These are phyloP conservation scores for Gamsiella multidivaricata DNA, from an alignment of 192 early-diverging fungal genomes.

Conservation along the genomic window DNA sequence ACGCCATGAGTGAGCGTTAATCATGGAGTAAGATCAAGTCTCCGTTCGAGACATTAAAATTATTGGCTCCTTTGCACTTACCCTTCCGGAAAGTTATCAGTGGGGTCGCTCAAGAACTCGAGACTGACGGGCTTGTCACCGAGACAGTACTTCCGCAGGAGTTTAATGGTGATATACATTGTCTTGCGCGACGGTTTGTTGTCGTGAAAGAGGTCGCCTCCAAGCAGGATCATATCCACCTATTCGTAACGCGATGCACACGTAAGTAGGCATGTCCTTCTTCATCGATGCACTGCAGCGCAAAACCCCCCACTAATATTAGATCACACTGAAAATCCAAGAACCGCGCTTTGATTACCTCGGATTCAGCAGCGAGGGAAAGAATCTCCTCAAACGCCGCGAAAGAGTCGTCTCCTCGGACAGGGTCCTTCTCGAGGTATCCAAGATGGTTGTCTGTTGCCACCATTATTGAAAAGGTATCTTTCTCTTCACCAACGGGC, in stretches of 20 bases:
- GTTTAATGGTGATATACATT: conserved; percentile 73
- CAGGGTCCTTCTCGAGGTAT: conserved; percentile 89
- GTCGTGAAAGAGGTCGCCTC: conserved; percentile 97
- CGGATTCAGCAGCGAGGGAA: conserved; percentile 67
- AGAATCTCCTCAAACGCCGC: conserved; percentile 92
- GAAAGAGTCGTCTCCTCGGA: conserved; percentile 88
- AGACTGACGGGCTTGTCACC: conserved; percentile 75
- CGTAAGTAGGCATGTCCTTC: background rate
- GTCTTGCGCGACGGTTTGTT: conserved; percentile 88
- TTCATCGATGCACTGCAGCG: no score
- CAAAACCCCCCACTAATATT: no score
- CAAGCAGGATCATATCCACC: conserved; percentile 93
- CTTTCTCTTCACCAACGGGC: conserved; percentile 16
- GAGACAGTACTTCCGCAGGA: conserved; percentile 76
- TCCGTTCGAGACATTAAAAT: no score
- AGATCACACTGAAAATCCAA: no score
- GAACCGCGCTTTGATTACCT: conserved; percentile 58
- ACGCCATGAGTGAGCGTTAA: background rate
- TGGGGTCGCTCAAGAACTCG: conserved; percentile 82
- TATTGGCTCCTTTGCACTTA: conserved; percentile 40
- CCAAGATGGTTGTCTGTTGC: conserved; percentile 97
- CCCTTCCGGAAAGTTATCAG: conserved; percentile 72
- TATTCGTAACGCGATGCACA: conserved; percentile 8
- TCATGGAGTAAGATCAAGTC: no score
- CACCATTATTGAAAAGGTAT: conserved; percentile 73